Conservation (phyloP, 2,329 filamentous ascomycete genomes). For the Fusarium sororula region DNA sequence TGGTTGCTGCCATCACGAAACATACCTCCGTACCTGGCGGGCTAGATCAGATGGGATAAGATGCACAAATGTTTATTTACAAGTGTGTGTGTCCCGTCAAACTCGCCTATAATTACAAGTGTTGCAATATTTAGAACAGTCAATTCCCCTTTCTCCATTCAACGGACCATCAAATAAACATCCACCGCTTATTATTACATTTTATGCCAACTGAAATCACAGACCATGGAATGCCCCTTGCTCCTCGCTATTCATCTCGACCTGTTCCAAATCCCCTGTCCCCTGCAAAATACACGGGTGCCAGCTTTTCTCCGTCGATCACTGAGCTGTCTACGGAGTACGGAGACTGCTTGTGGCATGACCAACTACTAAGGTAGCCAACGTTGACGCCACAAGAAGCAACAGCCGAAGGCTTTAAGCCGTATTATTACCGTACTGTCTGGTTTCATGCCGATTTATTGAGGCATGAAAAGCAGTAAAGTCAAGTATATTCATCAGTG, state of each 20-base stretch:
- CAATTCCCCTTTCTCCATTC: constrained; percentile 13
- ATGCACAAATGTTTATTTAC: constrained; percentile 7
- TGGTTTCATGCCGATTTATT: background rate
- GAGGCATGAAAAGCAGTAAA: background rate
- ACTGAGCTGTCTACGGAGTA: background rate
- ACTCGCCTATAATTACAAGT: background rate
- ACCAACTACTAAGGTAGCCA: background rate
- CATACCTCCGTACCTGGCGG: constrained; percentile 16
- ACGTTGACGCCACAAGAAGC: background rate
- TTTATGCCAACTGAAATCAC: constrained; percentile 31
- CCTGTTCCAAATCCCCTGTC: constrained; percentile 10
- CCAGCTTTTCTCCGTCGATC: constrained; percentile 6
- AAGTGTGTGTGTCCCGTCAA: background rate
- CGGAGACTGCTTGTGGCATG: constrained; percentile 7
- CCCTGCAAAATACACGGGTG: constrained; percentile 4
- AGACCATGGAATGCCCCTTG: constrained; percentile 17
- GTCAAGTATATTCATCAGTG: background rate
- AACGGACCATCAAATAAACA: constrained; percentile 7
- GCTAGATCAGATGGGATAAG: constrained; percentile 20
- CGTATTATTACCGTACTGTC: background rate
- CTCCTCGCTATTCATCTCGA: constrained; percentile 18
- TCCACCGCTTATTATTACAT: constrained; percentile 35
- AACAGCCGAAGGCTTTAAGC: background rate
- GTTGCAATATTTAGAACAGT: background rate
- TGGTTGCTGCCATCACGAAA: constrained; percentile 9